Evolutionary conservation across 768 basidiomycete species (phyloP), one percentile per base, ranked within the genome.

Genomic region (Chiua virens): DNA sequence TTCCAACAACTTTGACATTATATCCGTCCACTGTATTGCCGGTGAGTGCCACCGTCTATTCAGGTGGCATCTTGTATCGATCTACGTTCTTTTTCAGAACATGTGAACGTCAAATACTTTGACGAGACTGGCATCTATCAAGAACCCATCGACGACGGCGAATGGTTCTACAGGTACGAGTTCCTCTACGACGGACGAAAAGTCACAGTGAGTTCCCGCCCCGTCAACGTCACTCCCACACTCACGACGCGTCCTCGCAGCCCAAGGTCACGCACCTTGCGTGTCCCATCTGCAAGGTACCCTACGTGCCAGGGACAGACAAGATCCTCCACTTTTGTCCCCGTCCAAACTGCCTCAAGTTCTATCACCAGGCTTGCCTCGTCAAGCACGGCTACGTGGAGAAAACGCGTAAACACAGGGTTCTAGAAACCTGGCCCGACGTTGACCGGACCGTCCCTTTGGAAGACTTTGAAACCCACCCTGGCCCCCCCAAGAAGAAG

Each of bases 311-410:
- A 0, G 71, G 77, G 57, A 69, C 37, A 21, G 60, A 36, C 42
- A 62, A 22, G 49, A 58, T 79, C 8, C 80, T 80, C 67, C 80
- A 85, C 47, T 82, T 82, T 47, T 86, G 84, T 57, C 81, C 82
- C 0, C 75, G 78, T 1, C 79, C 77, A 0, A 47, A 55, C 0
- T 86, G 84, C 53, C 63, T 72, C 11, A 71, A 60, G 5, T 74
- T 69, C 8, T 84, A 75, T 52, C 84, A 86, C 58, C 69, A 73
- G 11, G 21, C 55, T 0, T 86, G 84, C 50, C 63, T 85, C 5
- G 18, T 71, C 11, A 58, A 57, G 13, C 40, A 50, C 5, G 67
- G 64, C 1, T 67, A 60, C 39, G 52, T 63, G n/a, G 62, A 70
- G 11, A 34, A 54, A 8, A 17, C 35, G 0, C 63, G 67, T 2